phyloP scores from a whole-genome alignment of 2,329 filamentous ascomycete genomes.

The Arachnomyces sp. region DNA sequence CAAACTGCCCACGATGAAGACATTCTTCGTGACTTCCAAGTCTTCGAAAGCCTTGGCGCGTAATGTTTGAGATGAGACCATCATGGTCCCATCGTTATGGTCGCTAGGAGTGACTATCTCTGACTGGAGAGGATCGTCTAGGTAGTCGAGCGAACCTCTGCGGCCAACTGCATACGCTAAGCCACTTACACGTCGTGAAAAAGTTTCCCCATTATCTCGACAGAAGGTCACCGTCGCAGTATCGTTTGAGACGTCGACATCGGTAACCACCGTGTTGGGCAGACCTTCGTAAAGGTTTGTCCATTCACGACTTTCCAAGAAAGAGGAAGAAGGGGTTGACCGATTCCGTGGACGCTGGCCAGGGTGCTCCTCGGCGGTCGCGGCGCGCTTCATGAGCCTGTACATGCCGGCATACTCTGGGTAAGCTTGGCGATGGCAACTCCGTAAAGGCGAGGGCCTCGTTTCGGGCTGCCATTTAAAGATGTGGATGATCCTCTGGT shows the following conservation, averaged over 20 bases:
- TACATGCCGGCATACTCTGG: conserved; percentile 55
- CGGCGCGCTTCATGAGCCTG: conserved; percentile 50
- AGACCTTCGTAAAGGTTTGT: conserved; percentile 45
- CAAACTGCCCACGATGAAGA: conserved; percentile 52
- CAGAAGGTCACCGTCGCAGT: conserved; percentile 37
- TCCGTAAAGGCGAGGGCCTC: conserved; percentile 48
- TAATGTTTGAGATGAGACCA: conserved; percentile 46
- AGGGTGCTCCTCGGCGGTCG: conserved; percentile 15
- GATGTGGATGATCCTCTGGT: conserved; percentile 50
- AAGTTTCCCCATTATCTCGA: conserved; percentile 32
- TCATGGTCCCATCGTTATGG: conserved; percentile 15
- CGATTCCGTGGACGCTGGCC: conserved; percentile 19
- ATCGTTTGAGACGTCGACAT: conserved; percentile 24
- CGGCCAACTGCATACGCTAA: conserved; percentile 50
- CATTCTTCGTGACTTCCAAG: conserved; percentile 44
- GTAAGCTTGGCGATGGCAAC: conserved; percentile 53
- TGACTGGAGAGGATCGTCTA: conserved; percentile 37
- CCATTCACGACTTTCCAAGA: conserved; percentile 44
- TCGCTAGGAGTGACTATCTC: conserved; percentile 36
- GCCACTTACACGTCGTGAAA: conserved; percentile 40
- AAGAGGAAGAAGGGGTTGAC: conserved; percentile 34
- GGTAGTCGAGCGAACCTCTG: conserved; percentile 46
- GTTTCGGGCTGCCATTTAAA: conserved; percentile 52
- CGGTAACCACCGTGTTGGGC: conserved; percentile 44
- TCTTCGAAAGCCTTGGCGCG: conserved; percentile 44